Evolutionary conservation across 2,329 filamentous ascomycete species (phyloP), one percentile per base, ranked within the genome.

Genomic region (Fusarium armeniacum): DNA sequence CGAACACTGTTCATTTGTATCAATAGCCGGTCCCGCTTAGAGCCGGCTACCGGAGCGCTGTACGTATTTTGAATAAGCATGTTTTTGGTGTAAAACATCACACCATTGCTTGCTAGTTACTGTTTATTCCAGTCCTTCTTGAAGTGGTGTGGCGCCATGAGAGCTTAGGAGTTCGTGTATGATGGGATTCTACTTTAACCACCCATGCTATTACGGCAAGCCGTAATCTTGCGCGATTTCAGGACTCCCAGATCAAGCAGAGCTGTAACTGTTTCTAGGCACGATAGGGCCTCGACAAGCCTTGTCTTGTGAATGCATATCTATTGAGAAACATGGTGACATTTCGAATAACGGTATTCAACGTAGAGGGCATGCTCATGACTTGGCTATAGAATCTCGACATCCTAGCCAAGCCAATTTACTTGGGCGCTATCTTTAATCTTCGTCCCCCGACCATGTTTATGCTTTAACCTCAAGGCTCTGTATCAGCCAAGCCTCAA

Each of bases 1-100:
- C 58, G 66, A 76, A 75, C 69, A 68, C 62, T 69, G 68, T 78
- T 77, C 75, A 72, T 78, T 79, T 78, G 76, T 78, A 74, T 70
- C 69, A 73, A 51, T 60, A 54, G 54, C 62, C 40, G 36, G 54
- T 68, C 63, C 38, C 20, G 46, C 33, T 51, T 52, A 59, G 63
- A 59, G 43, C 44, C 43, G 59, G 59, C 65, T 62, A 53, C 45
- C 60, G 30, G 55, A 62, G 59, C 62, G 50, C 56, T 70, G 58
- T 70, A 70, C 68, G 56, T 68, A 68, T 68, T 58, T 68, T 68
- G 60, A 57, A 47, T 54, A 47, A 41, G 45, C 56, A 30, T 40
- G 63, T 51, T 53, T 53, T 30, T 51, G 20, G 33, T 38, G 41
- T 28, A 46, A 24, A 62, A 38, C 26, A 35, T 40, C 28, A 51